Base-by-base conservation (phyloP, 768 basidiomycete species). In the Psilocybe azurescens region DNA sequence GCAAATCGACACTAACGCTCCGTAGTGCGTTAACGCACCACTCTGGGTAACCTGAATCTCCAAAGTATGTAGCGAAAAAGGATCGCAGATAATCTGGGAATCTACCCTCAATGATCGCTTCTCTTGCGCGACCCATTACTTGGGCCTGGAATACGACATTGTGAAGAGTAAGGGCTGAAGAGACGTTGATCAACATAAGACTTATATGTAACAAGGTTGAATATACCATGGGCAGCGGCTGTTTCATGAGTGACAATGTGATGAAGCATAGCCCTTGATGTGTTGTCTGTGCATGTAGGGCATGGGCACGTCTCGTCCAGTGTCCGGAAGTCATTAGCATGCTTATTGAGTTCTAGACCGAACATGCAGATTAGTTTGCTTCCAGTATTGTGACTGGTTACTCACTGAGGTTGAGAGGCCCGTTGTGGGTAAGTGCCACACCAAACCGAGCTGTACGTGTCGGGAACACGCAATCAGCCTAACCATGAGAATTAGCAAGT, bases 381-480 rank as follows among this genome's bases (percentile, higher is more conserved):
- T 14, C 14, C 20, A 3, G 14, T 38, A 20, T 16, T 49, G 18
- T 8, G 46, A 38, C 11, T 49, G 18, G 4, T 56, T 8, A 69
- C 84, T 53, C 64, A 94, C 93, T 86, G 24, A 96, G 83, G 73
- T 96, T 96, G 16, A 97, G 68, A 4, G 93, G 93, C 0, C 94
- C 94, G 3, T 76, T 81, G 69, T 87, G 86, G 9, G 95, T 96
- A 60, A 97, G 74, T 5, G 95, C 94, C 14, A 96, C 90, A 2
- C 94, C 94, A 73, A 96, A 96, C 30, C 94, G 85, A 39, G 94
- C 95, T 0, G 95, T 96, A 61, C 95, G 85, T 1, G 94, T 97
- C 33, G 94, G 95, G 69, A 95, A 96, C 10, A 97, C 94, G 64
- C 94, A 97, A 72, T 97, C 94, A 0, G 94, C 94, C 93, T 93